phyloP scores from a whole-genome alignment of 164 flowering plant genomes.

The Magnolia officinalis region DNA sequence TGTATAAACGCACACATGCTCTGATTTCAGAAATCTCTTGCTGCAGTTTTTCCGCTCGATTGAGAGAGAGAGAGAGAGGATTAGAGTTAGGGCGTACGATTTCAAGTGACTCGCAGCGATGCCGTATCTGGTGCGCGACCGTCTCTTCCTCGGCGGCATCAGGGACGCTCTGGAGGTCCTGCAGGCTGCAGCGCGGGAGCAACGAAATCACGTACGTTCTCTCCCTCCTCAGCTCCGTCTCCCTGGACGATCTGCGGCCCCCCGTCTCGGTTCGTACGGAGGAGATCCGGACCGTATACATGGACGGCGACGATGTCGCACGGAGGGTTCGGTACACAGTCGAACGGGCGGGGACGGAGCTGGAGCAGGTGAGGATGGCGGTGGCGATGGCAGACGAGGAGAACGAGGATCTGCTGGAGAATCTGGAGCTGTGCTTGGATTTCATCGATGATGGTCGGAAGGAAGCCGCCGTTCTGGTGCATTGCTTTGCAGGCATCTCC shows the following conservation, averaged over 20 bases:
- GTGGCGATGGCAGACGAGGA: constrained; percentile 81
- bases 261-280: constrained; percentile 42
- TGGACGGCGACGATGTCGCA: constrained; percentile 23
- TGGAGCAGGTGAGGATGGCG: constrained; percentile 79
- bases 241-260: constrained; percentile 72
- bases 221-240: constrained; percentile 70
- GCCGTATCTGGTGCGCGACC: constrained; percentile 69
- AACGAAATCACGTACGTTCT: constrained; percentile 57
- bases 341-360: constrained; percentile 75
- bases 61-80: too few species aligned
- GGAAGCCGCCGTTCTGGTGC: constrained; percentile 65
- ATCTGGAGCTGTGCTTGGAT: constrained; percentile 77
- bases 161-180: constrained; percentile 46
- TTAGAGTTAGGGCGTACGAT: too few species aligned
- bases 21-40: too few species aligned
- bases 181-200: constrained; percentile 43
- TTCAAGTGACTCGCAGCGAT: constrained; percentile 18
- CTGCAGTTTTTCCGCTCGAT: too few species aligned
- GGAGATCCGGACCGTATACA: constrained; percentile 57
- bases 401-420: constrained; percentile 73
- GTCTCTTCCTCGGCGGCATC: constrained; percentile 69
- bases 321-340: constrained; percentile 53
- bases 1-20: too few species aligned
- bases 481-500: constrained; percentile 97
- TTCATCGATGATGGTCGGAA: constrained; percentile 69